These are phyloP conservation scores for Blastobotrys apis DNA, from an alignment of 1,139 yeast genomes.

Conservation along the genomic window DNA sequence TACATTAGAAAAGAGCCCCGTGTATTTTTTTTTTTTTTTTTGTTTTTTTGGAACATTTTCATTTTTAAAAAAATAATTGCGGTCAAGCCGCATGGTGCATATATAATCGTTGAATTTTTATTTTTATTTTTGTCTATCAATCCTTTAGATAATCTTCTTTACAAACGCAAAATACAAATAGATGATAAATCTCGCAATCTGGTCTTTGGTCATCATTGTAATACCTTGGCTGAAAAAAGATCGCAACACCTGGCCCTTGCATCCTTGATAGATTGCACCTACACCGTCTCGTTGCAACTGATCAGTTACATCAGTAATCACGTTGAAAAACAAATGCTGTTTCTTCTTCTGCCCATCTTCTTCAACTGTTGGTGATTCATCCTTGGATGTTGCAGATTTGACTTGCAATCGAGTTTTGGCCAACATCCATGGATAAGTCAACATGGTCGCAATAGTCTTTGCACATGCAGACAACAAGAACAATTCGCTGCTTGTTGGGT, in stretches of 20 bases:
- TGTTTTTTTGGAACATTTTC: not conserved
- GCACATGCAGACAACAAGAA: constrained; percentile 35
- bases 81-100: not conserved
- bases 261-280: constrained; percentile 66
- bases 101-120: not conserved
- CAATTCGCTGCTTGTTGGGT: constrained; percentile 29
- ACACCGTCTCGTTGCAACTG: constrained; percentile 53
- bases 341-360: not conserved
- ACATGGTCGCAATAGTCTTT: constrained; percentile 33
- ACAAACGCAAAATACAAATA: constrained; percentile 20
- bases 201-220: constrained; percentile 37
- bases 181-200: constrained; percentile 31
- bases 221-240: constrained; percentile 37
- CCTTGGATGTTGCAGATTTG: constrained; percentile 8
- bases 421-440: constrained; percentile 42
- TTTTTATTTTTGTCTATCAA: not conserved
- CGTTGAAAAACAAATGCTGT: constrained; percentile 4
- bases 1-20: no score
- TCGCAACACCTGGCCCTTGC: constrained; percentile 33
- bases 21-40: not conserved
- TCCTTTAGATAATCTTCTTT: not conserved
- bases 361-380: constrained; percentile 5
- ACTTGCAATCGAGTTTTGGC: constrained; percentile 78
- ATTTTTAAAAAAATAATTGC: not conserved
- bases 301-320: constrained; percentile 14